Base-by-base conservation (phyloP, 305 asterid species). In the Fraxinus albicans region DNA sequence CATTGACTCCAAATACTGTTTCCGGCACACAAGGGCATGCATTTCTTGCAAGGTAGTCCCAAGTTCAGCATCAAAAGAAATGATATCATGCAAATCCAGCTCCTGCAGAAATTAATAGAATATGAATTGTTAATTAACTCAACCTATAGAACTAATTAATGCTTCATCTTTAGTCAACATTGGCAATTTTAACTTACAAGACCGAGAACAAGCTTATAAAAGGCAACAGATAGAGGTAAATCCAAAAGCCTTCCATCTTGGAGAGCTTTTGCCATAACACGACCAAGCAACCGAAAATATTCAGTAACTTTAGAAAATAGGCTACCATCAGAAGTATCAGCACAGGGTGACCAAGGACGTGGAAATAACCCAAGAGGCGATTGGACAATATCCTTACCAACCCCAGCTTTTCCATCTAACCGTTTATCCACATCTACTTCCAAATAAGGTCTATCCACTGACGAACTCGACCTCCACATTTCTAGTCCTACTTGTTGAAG, bases 211-310 rank as follows among this genome's bases (percentile, higher is more conserved):
- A 95, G 97, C 88, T 92, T 97, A 88, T 94, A 91, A 80, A 97
- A 97, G 40, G 99, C 95, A 83, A 84, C 84, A 72, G 99, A 95
- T 73, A 97, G 87, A n/a, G 99, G 97, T 84, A 97, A 80, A 90
- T 97, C 99, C 90, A 97, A 90, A 74, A 97, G 98, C 88, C 99
- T 92, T 82, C 98, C 99, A 84, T 97, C 99, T 84, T 97, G 99
- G 85, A 97, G 99, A 83, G 98, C 98, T 90, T 94, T 97, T 60
- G 99, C 99, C 98, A 94, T 91, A 84, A 94, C 97, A 85, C 95
- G 92, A 74, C 99, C 99, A 82, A 95, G 98, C 84, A 95, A 90
- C 60, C 91, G 91, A 79, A 93, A 94, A 86, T 95, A 88, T 76
- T 97, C 98, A 0, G 86, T 84, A 36, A 85, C 94, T 78, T 93